Evolutionary conservation across 768 basidiomycete genomes (phyloP), one percentile per base, ranked within the genome.

Genomic region (Brasilioporus rufonigricans): DNA sequence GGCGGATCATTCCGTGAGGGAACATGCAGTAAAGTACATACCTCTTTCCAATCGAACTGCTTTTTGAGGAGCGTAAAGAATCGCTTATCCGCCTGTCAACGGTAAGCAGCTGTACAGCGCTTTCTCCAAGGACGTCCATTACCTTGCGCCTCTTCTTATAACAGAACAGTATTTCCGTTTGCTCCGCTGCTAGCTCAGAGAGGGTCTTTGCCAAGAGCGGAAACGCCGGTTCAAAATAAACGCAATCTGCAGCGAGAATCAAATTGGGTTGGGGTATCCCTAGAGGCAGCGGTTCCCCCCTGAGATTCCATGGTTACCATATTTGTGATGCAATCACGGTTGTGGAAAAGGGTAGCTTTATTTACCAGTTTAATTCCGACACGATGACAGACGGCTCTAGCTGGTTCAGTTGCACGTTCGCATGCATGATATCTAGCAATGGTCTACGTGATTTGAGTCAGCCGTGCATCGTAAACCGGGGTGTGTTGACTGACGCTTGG

Each of bases 81-180:
- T 1, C 88, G 83, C 65, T 85, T 92, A 67, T 96, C 93, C 1
- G 91, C 93, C 92, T 93, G 56, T 31, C 32, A 53, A 32, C 39
- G 3, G 35, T 63, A 3, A 63, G 48, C 32, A 21, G 33, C 39
- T 6, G 27, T 26, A 48, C 50, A 16, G 27, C 44, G 27, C 6
- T 24, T 24, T 14, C n/a, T 36, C n/a, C 13, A 39, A 31, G n/a
- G 19, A 40, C 66, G 39, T 48, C 24, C 9, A 50, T 57, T n/a
- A 87, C 92, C 82, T 93, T 95, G 73, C 94, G 80, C 50, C 94
- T 80, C 66, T 95, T 96, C 74, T 94, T 94, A 75, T 93, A 96
- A 66, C 92, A 94, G 72, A 98, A 93, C 33, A 96, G 69, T 38
- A 95, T 80, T 53, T 92, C 87, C 18, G 87, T 81, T 19, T 71